These are phyloP conservation scores for Nelumbo lutea DNA, from an alignment of 164 flowering plant species.

Conservation along the genomic window DNA sequence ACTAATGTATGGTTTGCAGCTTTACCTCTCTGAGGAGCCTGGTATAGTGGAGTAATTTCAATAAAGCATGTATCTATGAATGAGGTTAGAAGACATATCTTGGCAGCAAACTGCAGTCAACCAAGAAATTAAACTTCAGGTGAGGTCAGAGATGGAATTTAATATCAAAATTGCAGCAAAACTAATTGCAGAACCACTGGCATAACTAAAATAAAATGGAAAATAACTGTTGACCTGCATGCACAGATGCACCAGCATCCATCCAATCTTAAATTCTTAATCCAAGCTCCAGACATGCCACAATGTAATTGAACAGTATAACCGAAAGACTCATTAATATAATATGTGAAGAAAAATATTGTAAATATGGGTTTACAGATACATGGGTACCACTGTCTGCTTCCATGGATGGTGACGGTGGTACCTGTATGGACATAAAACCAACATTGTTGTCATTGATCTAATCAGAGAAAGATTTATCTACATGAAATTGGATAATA, in stretches of 20 bases:
- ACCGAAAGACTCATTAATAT: background rate
- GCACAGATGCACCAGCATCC: too few relatives aligned
- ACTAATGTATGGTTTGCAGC: background rate
- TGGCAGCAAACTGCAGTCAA: conserved; percentile 83
- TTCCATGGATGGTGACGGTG: too few relatives aligned
- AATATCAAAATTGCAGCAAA: background rate
- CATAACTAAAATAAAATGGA: background rate
- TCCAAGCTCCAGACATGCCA: background rate
- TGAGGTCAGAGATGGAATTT: background rate
- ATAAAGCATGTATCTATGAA: conserved; percentile 90
- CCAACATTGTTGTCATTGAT: too few relatives aligned
- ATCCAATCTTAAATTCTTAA: background rate
- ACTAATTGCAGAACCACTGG: background rate
- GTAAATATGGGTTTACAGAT: too few relatives aligned
- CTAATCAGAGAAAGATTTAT: too few relatives aligned
- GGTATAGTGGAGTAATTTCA: conserved; percentile 67
- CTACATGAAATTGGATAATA: too few relatives aligned
- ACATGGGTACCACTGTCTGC: too few relatives aligned
- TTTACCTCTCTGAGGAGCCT: conserved; percentile 67
- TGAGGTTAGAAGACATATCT: conserved; percentile 89
- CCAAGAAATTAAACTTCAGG: conserved; percentile 3
- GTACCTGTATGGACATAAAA: too few relatives aligned
- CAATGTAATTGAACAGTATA: background rate
- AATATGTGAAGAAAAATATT: too few relatives aligned
- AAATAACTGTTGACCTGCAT: background rate